These are phyloP conservation scores for Prunus yedoensis DNA, from an alignment of 331 rosid species.

Conservation along the genomic window DNA sequence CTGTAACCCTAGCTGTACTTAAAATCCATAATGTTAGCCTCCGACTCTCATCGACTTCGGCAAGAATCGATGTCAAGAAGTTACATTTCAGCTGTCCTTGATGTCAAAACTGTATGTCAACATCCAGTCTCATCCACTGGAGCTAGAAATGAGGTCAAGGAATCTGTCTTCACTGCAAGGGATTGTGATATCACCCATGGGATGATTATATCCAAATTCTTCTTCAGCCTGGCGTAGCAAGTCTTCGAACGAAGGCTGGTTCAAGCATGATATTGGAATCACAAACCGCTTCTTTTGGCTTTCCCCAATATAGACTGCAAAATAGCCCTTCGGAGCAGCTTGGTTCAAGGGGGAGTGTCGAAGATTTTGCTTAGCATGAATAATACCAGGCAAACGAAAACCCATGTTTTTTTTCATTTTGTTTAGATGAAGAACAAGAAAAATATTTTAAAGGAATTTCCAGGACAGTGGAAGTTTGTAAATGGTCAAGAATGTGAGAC, in stretches of 20 bases:
- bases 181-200: constrained; percentile 34
- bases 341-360: neutral
- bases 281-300: constrained; percentile 30
- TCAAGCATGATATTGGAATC: constrained; percentile 29
- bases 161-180: constrained; percentile 36
- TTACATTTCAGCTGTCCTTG: neutral
- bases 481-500: neutral
- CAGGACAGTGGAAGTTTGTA: neutral
- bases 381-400: constrained; percentile 19
- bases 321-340: constrained; percentile 37
- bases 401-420: constrained; percentile 25
- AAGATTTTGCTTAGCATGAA: neutral
- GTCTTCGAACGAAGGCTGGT: constrained; percentile 40
- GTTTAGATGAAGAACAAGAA: neutral
- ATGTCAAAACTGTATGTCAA: neutral
- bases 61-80: neutral
- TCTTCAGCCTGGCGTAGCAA: constrained; percentile 24
- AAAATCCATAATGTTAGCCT: neutral
- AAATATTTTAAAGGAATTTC: neutral
- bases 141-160: constrained; percentile 18
- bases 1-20: neutral
- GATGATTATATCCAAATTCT: constrained; percentile 38
- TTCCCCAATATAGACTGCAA: constrained; percentile 47
- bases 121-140: constrained; percentile 10
- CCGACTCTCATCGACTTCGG: neutral